Percentiles rank a stretch among this genome's conserved stretches.
These are phyloP conservation scores for Mucor circinelloides DNA, from an alignment of 371 early-diverging fungal species.

Conservation along the genomic window DNA sequence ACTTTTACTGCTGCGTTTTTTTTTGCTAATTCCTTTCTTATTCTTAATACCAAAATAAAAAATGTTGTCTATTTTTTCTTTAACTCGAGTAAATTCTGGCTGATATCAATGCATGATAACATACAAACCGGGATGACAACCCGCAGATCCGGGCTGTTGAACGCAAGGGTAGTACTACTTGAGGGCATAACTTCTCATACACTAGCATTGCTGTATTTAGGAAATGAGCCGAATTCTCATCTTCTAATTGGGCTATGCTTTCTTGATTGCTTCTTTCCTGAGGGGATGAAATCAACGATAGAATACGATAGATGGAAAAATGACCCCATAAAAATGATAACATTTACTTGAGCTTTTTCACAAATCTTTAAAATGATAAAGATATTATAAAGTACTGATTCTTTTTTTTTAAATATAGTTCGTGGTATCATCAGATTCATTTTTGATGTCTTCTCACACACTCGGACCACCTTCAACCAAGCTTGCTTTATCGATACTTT, in stretches of 20 bases:
- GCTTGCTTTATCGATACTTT: conserved; percentile 1
- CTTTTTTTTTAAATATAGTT: neutral
- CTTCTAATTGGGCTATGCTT: neutral
- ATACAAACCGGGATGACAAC: neutral
- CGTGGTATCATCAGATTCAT: neutral
- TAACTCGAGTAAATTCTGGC: neutral
- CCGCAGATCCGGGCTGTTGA: neutral
- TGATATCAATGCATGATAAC: neutral
- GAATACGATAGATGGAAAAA: neutral
- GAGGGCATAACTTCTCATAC: neutral
- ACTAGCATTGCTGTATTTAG: neutral
- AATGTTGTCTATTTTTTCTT: neutral
- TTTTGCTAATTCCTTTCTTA: neutral
- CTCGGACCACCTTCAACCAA: conserved; percentile 2
- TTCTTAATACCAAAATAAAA: neutral
- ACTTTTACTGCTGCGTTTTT: neutral
- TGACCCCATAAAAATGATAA: neutral
- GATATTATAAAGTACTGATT: neutral
- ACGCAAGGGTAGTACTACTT: neutral
- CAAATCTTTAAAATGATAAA: neutral
- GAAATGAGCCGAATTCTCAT: neutral
- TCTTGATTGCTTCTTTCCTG: neutral
- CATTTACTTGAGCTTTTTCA: neutral
- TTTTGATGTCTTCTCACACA: conserved; percentile 1
- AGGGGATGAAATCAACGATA: neutral